phyloP scores from a whole-genome alignment of 129 eudicot species.

The Flaveria bidentis region DNA sequence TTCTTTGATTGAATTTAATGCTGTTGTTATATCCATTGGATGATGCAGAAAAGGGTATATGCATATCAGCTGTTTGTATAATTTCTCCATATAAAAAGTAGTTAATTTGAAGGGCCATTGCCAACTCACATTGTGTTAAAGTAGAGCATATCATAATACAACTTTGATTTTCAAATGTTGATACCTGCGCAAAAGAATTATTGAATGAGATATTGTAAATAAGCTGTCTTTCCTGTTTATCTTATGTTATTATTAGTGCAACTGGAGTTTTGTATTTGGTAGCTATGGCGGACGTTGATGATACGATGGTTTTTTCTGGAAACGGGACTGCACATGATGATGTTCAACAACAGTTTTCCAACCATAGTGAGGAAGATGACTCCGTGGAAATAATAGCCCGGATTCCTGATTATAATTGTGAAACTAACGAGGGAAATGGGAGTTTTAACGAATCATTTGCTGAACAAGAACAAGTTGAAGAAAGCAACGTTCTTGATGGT shows the following conservation, averaged over 20 bases:
- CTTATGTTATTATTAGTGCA: not conserved
- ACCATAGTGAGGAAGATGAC: slow-evolving; percentile 39
- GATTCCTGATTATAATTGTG: slow-evolving; percentile 38
- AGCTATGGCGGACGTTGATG: slow-evolving; percentile 65
- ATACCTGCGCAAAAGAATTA: not conserved
- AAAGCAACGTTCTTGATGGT: slow-evolving; percentile 40
- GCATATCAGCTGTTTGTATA: slow-evolving; percentile 11
- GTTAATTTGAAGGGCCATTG: slow-evolving; percentile 6
- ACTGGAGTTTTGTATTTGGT: slow-evolving; percentile 16
- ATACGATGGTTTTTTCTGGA: slow-evolving; percentile 36
- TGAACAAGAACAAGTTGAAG: slow-evolving; percentile 36
- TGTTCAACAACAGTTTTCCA: slow-evolving; percentile 34
- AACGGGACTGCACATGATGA: slow-evolving; percentile 52
- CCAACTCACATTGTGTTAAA: slow-evolving; percentile 14
- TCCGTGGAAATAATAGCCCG: slow-evolving; percentile 40
- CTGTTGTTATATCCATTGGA: slow-evolving; percentile 2
- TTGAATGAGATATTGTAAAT: not conserved
- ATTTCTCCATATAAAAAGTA: slow-evolving; percentile 1
- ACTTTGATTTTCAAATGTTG: not conserved
- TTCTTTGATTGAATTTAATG: slow-evolving; percentile 25
- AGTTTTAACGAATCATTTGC: slow-evolving; percentile 30
- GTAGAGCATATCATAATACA: not conserved
- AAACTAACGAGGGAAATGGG: slow-evolving; percentile 38
- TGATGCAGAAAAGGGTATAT: slow-evolving; percentile 20
- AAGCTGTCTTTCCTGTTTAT: not conserved